phyloP scores from a whole-genome alignment of 495 filamentous ascomycete species.

The Xanthoparmelia taractica region DNA sequence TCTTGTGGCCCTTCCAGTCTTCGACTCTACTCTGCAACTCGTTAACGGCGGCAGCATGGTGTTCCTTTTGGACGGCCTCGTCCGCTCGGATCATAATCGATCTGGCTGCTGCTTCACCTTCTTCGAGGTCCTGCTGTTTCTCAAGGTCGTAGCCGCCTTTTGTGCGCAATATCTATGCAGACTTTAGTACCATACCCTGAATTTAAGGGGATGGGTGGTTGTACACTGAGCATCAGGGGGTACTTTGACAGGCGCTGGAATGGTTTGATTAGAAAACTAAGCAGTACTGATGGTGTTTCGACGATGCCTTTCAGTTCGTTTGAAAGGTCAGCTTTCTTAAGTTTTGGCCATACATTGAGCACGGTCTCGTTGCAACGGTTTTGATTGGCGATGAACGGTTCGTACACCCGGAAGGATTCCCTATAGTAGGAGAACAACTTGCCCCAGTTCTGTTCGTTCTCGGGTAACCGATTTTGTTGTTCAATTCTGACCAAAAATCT shows the following conservation, averaged over 20 bases:
- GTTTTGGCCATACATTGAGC: constrained; percentile 47
- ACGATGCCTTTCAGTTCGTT: constrained; percentile 55
- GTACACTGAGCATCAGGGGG: constrained; percentile 77
- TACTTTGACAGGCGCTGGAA: constrained; percentile 95
- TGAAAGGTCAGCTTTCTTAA: constrained; percentile 47
- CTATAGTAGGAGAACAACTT: constrained; percentile 70
- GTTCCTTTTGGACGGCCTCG: constrained; percentile 78
- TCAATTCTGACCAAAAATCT: constrained; percentile 92
- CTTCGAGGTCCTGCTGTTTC: constrained; percentile 57
- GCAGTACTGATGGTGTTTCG: constrained; percentile 53
- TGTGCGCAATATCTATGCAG: constrained; percentile 68
- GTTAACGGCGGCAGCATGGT: constrained; percentile 67
- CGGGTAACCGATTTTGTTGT: constrained; percentile 78
- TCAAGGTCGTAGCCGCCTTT: constrained; percentile 63
- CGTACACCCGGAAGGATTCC: constrained; percentile 80
- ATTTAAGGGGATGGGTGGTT: constrained; percentile 22
- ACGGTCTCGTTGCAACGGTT: constrained; percentile 45
- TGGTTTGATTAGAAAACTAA: constrained; percentile 89
- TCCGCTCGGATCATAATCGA: constrained; percentile 75
- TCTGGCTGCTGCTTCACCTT: constrained; percentile 68
- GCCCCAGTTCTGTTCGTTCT: constrained; percentile 83
- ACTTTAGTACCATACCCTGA: not conserved
- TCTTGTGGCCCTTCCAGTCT: constrained; percentile 90
- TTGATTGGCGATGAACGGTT: constrained; percentile 95
- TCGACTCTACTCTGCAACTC: constrained; percentile 82